Percentiles rank a stretch among this genome's conserved stretches.
Evolutionary conservation across 768 basidiomycete species (phyloP).

Genomic region (Auricularia auricula-judae): DNA sequence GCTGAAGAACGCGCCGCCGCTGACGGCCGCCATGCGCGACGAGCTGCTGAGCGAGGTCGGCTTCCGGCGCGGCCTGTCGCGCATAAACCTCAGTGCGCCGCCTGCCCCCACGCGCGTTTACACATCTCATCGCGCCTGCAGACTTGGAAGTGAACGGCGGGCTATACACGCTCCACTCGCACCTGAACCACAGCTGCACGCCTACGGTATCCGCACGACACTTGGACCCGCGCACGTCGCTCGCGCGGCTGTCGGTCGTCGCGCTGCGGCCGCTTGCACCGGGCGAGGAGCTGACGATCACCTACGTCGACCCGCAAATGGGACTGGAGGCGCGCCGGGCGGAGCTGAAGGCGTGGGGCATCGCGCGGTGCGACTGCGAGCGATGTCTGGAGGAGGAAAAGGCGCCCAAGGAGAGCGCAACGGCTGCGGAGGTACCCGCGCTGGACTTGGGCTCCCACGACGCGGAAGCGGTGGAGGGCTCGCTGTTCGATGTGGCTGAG

Average conservation of each 20-base stretch:
- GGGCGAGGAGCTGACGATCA: conserved; percentile 67
- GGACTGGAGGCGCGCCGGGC: conserved; percentile 33
- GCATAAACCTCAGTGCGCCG: conserved; percentile 69
- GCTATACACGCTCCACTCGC: conserved; percentile 75
- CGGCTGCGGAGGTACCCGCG: conserved; percentile 4
- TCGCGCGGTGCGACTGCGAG: conserved; percentile 55
- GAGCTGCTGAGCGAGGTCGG: conserved; percentile 68
- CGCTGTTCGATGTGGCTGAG: not conserved
- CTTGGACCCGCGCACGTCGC: conserved; percentile 53
- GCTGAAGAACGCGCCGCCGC: conserved; percentile 37
- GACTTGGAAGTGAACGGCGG: conserved; percentile 83
- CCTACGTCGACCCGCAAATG: conserved; percentile 66
- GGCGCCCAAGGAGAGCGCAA: conserved; percentile 14
- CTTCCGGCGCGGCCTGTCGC: conserved; percentile 61
- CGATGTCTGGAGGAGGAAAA: conserved; percentile 53
- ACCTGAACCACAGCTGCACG: conserved; percentile 75
- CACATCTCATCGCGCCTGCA: conserved; percentile 12
- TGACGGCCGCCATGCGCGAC: conserved; percentile 32
- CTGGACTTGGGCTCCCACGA: not conserved
- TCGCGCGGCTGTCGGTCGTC: conserved; percentile 66
- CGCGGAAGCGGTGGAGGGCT: conserved; percentile 1
- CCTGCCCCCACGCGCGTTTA: conserved; percentile 1
- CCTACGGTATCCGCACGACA: conserved; percentile 77
- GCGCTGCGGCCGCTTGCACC: conserved; percentile 50
- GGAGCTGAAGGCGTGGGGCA: conserved; percentile 62